phyloP scores from a whole-genome alignment of 2,329 filamentous ascomycete species.

The Huntiella omanensis region DNA sequence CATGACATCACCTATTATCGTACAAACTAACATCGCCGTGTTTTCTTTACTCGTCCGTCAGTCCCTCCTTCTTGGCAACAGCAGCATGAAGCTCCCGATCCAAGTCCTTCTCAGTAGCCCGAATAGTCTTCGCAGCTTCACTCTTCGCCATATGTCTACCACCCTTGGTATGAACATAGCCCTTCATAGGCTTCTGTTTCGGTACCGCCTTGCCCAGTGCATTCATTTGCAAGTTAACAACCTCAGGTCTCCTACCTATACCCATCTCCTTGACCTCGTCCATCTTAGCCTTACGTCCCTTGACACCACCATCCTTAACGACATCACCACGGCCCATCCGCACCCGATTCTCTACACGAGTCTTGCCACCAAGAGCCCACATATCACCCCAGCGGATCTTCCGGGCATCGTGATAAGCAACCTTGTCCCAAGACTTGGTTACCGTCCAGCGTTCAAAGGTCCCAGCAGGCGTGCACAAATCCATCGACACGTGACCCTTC shows the following conservation, averaged over 20 bases:
- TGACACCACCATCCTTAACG: constrained; percentile 15
- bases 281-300: constrained; percentile 6
- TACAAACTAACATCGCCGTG: constrained; percentile 1
- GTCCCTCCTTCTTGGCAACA: constrained; percentile 1
- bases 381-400: constrained; percentile 85
- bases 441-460: constrained; percentile 88
- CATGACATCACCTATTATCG: constrained; percentile 1
- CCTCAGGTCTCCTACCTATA: constrained; percentile 2
- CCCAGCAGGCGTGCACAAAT: constrained; percentile 74
- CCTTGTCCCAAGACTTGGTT: constrained; percentile 58
- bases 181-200: constrained; percentile 11
- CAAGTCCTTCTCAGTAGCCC: constrained; percentile 5
- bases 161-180: constrained; percentile 10
- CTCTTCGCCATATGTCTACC: constrained; percentile 10
- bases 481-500: constrained; percentile 70
- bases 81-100: constrained; percentile 8
- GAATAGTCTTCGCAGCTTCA: constrained; percentile 6
- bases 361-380: constrained; percentile 91
- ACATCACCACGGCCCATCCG: constrained; percentile 34
- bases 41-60: not conserved
- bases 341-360: constrained; percentile 42
- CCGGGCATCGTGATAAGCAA: constrained; percentile 79
- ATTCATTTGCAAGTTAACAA: constrained; percentile 11
- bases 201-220: constrained; percentile 9
- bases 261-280: constrained; percentile 3